Evolutionary conservation across 169 alveolate genomes (phyloP).

Genomic region (Plasmodium inui): DNA sequence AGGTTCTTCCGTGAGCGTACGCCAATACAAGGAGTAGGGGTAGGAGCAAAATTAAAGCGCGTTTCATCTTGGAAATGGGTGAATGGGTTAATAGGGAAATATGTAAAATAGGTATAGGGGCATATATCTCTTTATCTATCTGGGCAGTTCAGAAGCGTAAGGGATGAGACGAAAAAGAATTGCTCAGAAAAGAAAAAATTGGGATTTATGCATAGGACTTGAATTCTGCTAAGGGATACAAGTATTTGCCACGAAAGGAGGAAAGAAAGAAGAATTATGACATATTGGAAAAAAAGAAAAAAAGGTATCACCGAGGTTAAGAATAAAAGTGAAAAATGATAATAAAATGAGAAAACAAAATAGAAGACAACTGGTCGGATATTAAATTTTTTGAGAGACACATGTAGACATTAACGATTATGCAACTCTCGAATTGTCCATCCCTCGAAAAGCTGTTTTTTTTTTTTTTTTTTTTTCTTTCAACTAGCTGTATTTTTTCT

Average conservation of each 20-base stretch:
- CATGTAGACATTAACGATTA: neutral
- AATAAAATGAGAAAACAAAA: neutral
- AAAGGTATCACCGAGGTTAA: neutral
- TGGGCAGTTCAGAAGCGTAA: neutral
- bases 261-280: conserved; percentile 3
- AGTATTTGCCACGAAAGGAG: neutral
- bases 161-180: neutral
- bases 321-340: neutral
- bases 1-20: conserved; percentile 26
- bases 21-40: neutral
- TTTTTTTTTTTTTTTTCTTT: neutral
- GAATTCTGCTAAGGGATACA: neutral
- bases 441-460: neutral
- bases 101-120: neutral
- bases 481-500: neutral
- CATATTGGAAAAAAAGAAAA: neutral
- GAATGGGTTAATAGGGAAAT: neutral
- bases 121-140: neutral
- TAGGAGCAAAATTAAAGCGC: neutral
- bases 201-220: neutral
- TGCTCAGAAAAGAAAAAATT: neutral
- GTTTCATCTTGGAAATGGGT: neutral
- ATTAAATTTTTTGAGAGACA: neutral
- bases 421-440: neutral
- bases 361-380: neutral